Evolutionary conservation across 352 stramenopile genomes (phyloP), one percentile per base, ranked within the genome.

Genomic region (Blastocystis hominis): DNA sequence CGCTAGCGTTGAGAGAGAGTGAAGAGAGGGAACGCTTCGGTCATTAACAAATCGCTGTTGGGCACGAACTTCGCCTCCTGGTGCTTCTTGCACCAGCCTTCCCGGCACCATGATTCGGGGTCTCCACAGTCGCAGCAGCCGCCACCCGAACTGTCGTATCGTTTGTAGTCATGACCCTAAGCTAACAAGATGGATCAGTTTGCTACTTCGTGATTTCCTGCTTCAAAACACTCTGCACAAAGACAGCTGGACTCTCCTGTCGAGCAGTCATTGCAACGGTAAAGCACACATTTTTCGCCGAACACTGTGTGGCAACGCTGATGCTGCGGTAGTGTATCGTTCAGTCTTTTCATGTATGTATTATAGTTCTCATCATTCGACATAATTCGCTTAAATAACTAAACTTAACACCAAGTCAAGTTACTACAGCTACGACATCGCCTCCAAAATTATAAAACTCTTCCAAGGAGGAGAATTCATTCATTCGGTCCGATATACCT

Each of bases 121-220:
- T 89, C 87, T 44, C 87, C 87, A 46, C 87, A 89, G 55, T 89
- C 87, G 68, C 87, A 89, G 75, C 87, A 89, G 0, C 87, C 87
- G 15, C 87, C 87, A 34, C 87, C 75, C 13, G 36, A 75, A n/a
- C 75, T 88, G 24, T 86, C 75, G 64, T 89, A 89, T 36, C 86
- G 61, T 40, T 76, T 76, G 44, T 86, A 89, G 54, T 86, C 34
- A 55, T 89, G 87, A 34, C 87, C 87, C 72, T 84, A 84, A 6
- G 24, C 30, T n/a, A 40, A 34, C 53, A 42, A 3, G 24, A 9
- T 15, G 6, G n/a, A 15, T n/a, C 36, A 42, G n/a, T 30, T 36
- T 15, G 10, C 34, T 20, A 84, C 72, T 38, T 88, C 87, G 59
- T 89, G 87, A 20, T 89, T 86, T 64, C 75, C 87, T 17, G 77